These are phyloP conservation scores for Hyphopichia wangnamkhiaoensis DNA, from an alignment of 1,139 yeast genomes.

Conservation along the genomic window DNA sequence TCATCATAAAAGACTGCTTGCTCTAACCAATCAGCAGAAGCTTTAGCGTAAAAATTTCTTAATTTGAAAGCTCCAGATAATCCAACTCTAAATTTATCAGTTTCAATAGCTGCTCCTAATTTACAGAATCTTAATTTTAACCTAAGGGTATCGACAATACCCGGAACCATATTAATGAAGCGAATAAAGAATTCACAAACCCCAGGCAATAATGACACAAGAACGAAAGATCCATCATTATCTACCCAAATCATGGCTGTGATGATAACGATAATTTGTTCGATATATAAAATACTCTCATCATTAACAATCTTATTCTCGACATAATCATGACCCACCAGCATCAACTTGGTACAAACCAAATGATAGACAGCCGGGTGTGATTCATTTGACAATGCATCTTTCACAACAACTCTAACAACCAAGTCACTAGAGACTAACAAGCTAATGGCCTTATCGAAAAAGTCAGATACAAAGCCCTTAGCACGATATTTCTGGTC, in stretches of 20 bases:
- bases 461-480: conserved; percentile 40
- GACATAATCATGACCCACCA: conserved; percentile 24
- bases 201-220: conserved; percentile 36
- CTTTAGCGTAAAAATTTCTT: conserved; percentile 62
- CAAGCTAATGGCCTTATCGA: conserved; percentile 51
- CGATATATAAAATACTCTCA: conserved; percentile 38
- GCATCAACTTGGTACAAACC: conserved; percentile 34
- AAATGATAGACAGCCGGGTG: conserved; percentile 45
- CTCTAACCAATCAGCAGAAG: conserved; percentile 70
- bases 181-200: conserved; percentile 30
- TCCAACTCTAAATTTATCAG: conserved; percentile 37
- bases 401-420: conserved; percentile 47
- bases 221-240: conserved; percentile 40
- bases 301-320: conserved; percentile 28
- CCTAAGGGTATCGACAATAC: conserved; percentile 41
- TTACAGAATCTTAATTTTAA: conserved; percentile 62
- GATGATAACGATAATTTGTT: conserved; percentile 40
- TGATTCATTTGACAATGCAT: conserved; percentile 47
- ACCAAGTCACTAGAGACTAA: conserved; percentile 53
- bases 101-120: conserved; percentile 51
- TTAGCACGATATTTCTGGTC: conserved; percentile 28
- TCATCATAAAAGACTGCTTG: conserved; percentile 45
- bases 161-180: conserved; percentile 36
- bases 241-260: conserved; percentile 37
- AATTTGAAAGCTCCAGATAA: conserved; percentile 56